Conservation (phyloP, 352 stramenopile genomes). For the Globisporangium apiculatum region DNA sequence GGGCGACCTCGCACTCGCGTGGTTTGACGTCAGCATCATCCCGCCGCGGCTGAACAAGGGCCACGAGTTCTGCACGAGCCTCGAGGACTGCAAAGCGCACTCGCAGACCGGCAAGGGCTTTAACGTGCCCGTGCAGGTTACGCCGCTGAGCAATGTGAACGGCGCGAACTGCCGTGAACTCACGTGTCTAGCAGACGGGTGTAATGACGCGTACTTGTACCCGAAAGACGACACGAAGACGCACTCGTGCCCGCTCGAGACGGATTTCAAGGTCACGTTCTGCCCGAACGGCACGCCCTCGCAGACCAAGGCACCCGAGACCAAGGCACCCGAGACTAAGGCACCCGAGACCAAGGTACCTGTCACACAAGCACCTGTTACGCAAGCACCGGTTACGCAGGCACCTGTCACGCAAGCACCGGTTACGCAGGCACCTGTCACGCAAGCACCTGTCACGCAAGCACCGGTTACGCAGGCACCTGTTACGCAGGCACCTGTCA, state of each 20-base stretch:
- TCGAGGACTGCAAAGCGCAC: slow-evolving; percentile 55
- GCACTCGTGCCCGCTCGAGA: slow-evolving; percentile 49
- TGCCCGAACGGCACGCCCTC: slow-evolving; percentile 27
- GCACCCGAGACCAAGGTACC: background rate
- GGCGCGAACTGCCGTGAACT: slow-evolving; percentile 50
- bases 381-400: slow-evolving; percentile 5
- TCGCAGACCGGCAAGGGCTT: slow-evolving; percentile 43
- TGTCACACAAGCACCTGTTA: background rate
- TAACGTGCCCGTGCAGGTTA: slow-evolving; percentile 59
- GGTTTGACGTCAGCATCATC: slow-evolving; percentile 71
- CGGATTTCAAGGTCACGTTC: slow-evolving; percentile 64
- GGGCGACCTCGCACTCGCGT: slow-evolving; percentile 31
- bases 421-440: background rate
- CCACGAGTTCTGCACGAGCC: slow-evolving; percentile 45
- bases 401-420: slow-evolving; percentile 9
- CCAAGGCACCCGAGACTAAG: background rate
- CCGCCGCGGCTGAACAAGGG: slow-evolving; percentile 19
- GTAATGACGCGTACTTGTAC: slow-evolving; percentile 61
- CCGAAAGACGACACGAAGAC: slow-evolving; percentile 71
- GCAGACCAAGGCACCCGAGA: slow-evolving; percentile 3
- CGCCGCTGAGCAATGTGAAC: slow-evolving; percentile 48
- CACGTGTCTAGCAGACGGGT: slow-evolving; percentile 45
- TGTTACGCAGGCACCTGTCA: background rate
- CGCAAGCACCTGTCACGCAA: background rate
- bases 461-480: too few species aligned